These are phyloP conservation scores for Hyaloscypha variabilis DNA, from an alignment of 495 filamentous ascomycete genomes.

Conservation along the genomic window DNA sequence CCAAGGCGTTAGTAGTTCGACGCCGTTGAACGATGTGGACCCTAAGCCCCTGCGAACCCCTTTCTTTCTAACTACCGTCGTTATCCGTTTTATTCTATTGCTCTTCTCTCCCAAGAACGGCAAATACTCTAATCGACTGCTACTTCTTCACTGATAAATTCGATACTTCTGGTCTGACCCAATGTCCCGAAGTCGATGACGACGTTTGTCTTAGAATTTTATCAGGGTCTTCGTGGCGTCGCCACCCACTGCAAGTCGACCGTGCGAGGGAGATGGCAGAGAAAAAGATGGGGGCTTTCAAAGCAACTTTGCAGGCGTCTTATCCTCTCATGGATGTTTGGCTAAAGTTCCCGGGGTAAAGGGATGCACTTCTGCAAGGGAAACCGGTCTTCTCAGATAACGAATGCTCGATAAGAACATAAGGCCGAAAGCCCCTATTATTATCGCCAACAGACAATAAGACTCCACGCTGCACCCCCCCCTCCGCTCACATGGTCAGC, in stretches of 20 bases:
- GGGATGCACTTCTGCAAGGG: background rate
- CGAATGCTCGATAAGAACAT: conserved; percentile 1
- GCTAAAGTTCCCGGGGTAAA: background rate
- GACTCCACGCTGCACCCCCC: background rate
- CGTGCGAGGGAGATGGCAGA: background rate
- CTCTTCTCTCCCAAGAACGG: no score
- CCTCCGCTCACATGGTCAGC: background rate
- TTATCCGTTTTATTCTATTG: no score
- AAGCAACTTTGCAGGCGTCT: background rate
- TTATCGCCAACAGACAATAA: background rate
- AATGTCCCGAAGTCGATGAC: conserved; percentile 8
- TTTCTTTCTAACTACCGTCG: background rate
- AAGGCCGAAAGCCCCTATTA: conserved; percentile 2
- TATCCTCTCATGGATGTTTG: background rate
- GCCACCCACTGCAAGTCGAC: background rate
- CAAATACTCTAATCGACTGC: background rate
- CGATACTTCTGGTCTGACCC: background rate
- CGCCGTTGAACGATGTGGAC: no score
- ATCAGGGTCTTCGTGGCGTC: background rate
- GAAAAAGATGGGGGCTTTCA: conserved; percentile 1
- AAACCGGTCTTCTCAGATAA: conserved; percentile 7
- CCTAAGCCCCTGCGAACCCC: background rate
- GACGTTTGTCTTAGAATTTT: conserved; percentile 19
- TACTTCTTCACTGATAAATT: background rate
- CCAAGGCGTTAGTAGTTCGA: no score